Evolutionary conservation across 257 asterid genomes (phyloP), one percentile per base, ranked within the genome.

Genomic region (Scutellaria minor): DNA sequence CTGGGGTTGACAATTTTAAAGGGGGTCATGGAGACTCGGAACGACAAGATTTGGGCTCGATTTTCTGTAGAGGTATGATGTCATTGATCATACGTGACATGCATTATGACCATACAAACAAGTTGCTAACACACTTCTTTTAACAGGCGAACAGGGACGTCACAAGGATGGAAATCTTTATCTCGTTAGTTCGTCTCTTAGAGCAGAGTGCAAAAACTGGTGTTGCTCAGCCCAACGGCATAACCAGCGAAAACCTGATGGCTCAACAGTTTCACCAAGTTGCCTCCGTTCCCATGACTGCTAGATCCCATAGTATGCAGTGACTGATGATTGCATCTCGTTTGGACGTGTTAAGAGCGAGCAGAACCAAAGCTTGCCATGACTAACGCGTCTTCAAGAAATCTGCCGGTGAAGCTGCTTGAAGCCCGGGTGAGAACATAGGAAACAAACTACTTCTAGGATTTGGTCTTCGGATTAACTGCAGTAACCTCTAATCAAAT

Each of bases 21-120:
- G 85, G 98, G 98, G 50, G 86, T 87, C 41, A 90, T 93, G 97
- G 97, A 90, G 87, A 85, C 86, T 69, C 86, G 85, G 46, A 81
- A 85, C 18, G 92, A 86, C 82, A 93, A 93, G 78, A 90, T 89
- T 24, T 93, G 96, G 98, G 96, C 96, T 50, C 95, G 89, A 40
- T 93, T 93, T 82, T 75, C 87, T 50, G 97, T 93, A 6, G 98
- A 93, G 97, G 98, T 93, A 72, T 59, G 56, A 50, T 41, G 27
- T 3, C 22, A 31, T 31, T 4, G 37, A 31, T 31, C 37, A 31
- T 2, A 31, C 4, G 37, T 31, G 37, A 4, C 37, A 31, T 31
- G 37, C 5, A 31, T 31, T 31, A 22, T 40, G 64, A 7, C 8
- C 10, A 15, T 41, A 14, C 22, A 35, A 55, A 46, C 44, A 65